Conservation (phyloP, 441 rosid species). For the Populus trichocarpa region DNA sequence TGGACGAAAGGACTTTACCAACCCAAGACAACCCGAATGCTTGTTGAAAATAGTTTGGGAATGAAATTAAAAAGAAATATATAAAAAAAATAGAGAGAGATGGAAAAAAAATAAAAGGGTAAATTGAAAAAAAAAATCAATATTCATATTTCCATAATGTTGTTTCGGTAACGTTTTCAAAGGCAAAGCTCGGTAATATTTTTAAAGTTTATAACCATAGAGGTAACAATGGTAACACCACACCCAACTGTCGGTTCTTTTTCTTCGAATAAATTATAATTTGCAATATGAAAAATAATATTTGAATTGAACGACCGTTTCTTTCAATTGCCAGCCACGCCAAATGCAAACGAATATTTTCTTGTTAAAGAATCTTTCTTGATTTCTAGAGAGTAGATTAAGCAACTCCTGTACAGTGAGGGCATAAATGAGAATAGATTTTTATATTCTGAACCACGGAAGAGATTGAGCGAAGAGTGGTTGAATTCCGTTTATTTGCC, state of each 20-base stretch:
- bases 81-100: no score
- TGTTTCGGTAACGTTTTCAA: no score
- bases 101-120: no score
- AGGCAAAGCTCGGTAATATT: no score
- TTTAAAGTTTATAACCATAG: not conserved
- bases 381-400: not conserved
- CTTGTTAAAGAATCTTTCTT: not conserved
- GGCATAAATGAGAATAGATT: not conserved
- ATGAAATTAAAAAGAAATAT: no score
- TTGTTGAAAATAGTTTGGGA: no score
- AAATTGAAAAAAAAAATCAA: no score
- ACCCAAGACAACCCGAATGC: no score
- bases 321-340: not conserved
- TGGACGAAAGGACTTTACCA: no score
- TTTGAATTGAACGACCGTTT: not conserved
- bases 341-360: not conserved
- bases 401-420: not conserved
- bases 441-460: not conserved
- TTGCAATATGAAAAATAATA: not conserved
- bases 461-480: not conserved
- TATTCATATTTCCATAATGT: no score
- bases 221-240: not conserved
- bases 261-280: not conserved
- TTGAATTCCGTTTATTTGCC: not conserved
- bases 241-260: not conserved